phyloP scores from a whole-genome alignment of 2,329 filamentous ascomycete genomes.

The Penicillium sp. region DNA sequence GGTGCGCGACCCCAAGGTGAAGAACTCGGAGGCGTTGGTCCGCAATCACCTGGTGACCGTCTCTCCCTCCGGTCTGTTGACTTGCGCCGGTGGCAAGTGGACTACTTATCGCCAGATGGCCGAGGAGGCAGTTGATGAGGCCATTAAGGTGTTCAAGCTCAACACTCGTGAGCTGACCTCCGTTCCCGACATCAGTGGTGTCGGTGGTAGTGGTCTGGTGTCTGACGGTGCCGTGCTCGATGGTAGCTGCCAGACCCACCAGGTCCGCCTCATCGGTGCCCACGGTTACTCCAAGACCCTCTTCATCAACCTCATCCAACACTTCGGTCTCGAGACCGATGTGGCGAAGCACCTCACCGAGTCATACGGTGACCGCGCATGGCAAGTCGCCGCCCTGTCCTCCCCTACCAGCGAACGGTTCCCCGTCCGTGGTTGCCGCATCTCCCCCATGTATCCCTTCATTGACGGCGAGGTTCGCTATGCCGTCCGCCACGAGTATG shows the following conservation, averaged over 20 bases:
- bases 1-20: conserved; percentile 79
- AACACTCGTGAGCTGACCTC: conserved; percentile 55
- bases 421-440: conserved; percentile 75
- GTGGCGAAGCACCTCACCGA: conserved; percentile 83
- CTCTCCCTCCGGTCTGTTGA: conserved; percentile 74
- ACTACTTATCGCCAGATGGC: conserved; percentile 92
- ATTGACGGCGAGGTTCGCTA: conserved; percentile 90
- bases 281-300: conserved; percentile 86
- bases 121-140: conserved; percentile 80
- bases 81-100: conserved; percentile 87
- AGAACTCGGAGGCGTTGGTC: conserved; percentile 81
- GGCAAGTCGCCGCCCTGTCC: conserved; percentile 81
- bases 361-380: conserved; percentile 87
- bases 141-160: conserved; percentile 65
- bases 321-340: conserved; percentile 87
- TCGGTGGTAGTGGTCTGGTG: conserved; percentile 65
- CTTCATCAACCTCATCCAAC: conserved; percentile 92
- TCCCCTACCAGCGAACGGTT: conserved; percentile 72
- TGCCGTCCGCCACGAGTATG: conserved; percentile 83
- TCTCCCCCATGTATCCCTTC: conserved; percentile 79
- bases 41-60: conserved; percentile 80
- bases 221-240: conserved; percentile 68
- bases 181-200: conserved; percentile 64
- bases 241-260: conserved; percentile 77
- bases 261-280: conserved; percentile 74